These are phyloP conservation scores for Cercophora scortea DNA, from an alignment of 495 filamentous ascomycete genomes.

Conservation along the genomic window DNA sequence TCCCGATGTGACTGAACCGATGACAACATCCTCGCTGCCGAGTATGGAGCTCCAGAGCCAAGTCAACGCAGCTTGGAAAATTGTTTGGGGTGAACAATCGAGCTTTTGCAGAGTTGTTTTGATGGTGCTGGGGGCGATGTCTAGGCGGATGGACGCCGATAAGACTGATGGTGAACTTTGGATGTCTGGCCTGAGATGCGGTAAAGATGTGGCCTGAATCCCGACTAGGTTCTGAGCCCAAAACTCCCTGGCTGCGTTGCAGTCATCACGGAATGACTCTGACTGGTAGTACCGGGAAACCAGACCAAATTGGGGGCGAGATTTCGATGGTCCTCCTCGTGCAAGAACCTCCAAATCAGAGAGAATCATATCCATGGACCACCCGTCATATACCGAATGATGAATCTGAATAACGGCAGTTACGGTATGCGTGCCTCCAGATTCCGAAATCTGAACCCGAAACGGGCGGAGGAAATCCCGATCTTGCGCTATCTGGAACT, in stretches of 20 bases:
- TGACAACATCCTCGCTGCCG: constrained; percentile 57
- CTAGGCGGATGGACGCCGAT: constrained; percentile 12
- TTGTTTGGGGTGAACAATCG: constrained; percentile 41
- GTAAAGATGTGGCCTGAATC: constrained; percentile 30
- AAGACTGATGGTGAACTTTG: constrained; percentile 1
- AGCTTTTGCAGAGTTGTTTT: constrained; percentile 4
- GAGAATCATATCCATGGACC: constrained; percentile 68
- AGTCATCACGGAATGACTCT: constrained; percentile 2
- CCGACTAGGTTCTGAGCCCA: constrained; percentile 49
- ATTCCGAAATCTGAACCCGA: constrained; percentile 39
- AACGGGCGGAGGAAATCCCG: constrained; percentile 50
- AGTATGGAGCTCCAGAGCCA: constrained; percentile 56
- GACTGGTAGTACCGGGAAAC: constrained; percentile 36
- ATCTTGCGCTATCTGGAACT: constrained; percentile 16
- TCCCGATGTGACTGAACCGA: constrained; percentile 72
- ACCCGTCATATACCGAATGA: constrained; percentile 77
- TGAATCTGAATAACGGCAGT: constrained; percentile 50
- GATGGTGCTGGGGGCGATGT: constrained; percentile 10
- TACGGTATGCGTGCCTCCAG: constrained; percentile 5
- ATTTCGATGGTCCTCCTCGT: constrained; percentile 8
- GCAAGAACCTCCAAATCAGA: constrained; percentile 49
- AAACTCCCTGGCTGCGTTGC: constrained; percentile 35
- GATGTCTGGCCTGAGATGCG: constrained; percentile 27
- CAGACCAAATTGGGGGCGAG: constrained; percentile 44
- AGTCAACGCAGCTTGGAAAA: constrained; percentile 64